Percentiles rank a stretch among this genome's conserved stretches.
These are phyloP conservation scores for Naumovozyma baii DNA, from an alignment of 805 yeast genomes.

Conservation along the genomic window DNA sequence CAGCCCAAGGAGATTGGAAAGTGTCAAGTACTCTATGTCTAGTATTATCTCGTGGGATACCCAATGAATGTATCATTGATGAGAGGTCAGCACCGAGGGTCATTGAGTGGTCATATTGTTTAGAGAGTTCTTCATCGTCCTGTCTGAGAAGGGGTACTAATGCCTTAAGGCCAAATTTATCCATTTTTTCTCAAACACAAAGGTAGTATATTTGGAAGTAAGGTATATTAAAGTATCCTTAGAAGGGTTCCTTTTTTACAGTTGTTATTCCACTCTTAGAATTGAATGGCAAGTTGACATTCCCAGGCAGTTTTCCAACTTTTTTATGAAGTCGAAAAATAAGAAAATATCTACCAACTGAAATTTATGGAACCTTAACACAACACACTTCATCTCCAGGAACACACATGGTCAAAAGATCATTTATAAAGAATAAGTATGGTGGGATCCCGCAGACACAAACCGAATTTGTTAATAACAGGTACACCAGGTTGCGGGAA, in stretches of 20 bases:
- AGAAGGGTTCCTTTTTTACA: too few species aligned
- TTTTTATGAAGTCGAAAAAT: too few species aligned
- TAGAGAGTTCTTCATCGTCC: conserved; percentile 18
- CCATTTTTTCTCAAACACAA: conserved; percentile 10
- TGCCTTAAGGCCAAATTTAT: conserved; percentile 28
- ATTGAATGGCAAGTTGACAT: too few species aligned
- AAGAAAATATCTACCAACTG: too few species aligned
- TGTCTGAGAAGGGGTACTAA: conserved; percentile 26
- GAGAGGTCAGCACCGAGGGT: conserved; percentile 29
- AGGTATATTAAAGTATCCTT: too few species aligned
- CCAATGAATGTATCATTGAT: conserved; percentile 27
- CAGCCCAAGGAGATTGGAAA: conserved; percentile 91
- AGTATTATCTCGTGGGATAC: conserved; percentile 20
- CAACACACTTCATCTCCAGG: too few species aligned
- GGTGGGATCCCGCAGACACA: conserved; percentile 15
- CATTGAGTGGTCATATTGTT: conserved; percentile 25
- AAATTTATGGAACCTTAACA: too few species aligned
- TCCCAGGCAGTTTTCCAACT: too few species aligned
- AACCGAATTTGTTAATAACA: conserved; percentile 75
- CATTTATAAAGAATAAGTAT: not conserved
- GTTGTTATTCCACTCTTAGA: too few species aligned
- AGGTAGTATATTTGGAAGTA: not conserved
- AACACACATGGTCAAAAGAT: too few species aligned
- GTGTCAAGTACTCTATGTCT: conserved; percentile 33
- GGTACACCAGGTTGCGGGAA: conserved; percentile 74